Base-by-base conservation (phyloP, 2,329 filamentous ascomycete genomes). In the Paecilomyces niveus region DNA sequence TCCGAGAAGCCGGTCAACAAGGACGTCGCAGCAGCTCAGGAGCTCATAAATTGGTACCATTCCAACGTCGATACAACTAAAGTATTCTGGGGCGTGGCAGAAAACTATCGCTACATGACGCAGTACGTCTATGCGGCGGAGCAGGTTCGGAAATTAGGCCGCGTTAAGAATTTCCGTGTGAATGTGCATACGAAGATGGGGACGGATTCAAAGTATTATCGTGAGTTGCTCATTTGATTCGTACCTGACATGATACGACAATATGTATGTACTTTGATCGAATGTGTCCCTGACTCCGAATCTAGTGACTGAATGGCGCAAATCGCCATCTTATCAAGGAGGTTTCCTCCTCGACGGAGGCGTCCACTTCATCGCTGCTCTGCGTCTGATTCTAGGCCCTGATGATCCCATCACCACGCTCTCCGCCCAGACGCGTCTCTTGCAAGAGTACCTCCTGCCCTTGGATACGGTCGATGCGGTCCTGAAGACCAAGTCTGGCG, bases 271-370 rank as follows among this genome's bases (percentile, higher is more conserved):
- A 7, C 26, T 29, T 33, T n/a, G 15, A 22, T 18, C 21, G 0
- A 4, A 29, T 26, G 24, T 3, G 32, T 50, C 24, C 29, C n/a
- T 31, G 18, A 45, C 32, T 35, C 7, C 55, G n/a, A 26, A 33
- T 50, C 1, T 26, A 72, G 78, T 80, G 63, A 83, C 82, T 1
- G 69, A 74, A 18, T 85, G 83, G 83, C 79, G 83, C 45, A 83
- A 84, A 67, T 75, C 65, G 15, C 82, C 83, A 0, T 75, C 76
- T 32, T 80, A 85, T 64, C 82, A 85, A 65, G 83, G 83, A 21
- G 83, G 83, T 0, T 85, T 85, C 61, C 63, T 86, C 53, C 75
- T 86, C 1, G 83, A 86, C 59, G 83, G 80, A 2, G 83, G 83
- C 2, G 79, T 85, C 15, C 83, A 85, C 63, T 80, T 80, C 59